Evolutionary conservation across 805 yeast species (phyloP).

Genomic region (Suhomyces canberraensis): DNA sequence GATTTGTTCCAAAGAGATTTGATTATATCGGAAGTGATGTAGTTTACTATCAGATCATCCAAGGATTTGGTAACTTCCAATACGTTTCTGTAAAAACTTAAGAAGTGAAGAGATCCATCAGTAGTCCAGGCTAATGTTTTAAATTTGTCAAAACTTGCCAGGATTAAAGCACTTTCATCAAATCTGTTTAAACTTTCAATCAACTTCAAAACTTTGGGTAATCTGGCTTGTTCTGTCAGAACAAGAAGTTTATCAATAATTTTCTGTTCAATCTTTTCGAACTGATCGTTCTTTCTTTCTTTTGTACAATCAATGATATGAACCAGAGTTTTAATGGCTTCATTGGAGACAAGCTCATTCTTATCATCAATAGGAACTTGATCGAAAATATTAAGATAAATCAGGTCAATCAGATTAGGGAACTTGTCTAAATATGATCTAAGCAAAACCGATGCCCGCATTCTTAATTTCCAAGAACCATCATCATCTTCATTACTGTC

Average conservation of each 20-base stretch:
- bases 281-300: neutral
- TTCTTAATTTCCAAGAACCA: constrained; percentile 61
- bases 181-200: constrained; percentile 27
- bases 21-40: constrained; percentile 23
- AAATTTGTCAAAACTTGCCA: constrained; percentile 15
- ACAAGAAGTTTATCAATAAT: constrained; percentile 24
- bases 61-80: constrained; percentile 17
- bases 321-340: constrained; percentile 45
- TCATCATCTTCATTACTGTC: constrained; percentile 45
- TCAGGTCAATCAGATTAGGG: constrained; percentile 32
- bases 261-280: constrained; percentile 20
- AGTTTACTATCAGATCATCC: constrained; percentile 16
- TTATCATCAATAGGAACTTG: constrained; percentile 36
- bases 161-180: constrained; percentile 14
- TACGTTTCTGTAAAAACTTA: constrained; percentile 25
- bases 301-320: constrained; percentile 32
- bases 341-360: constrained; percentile 49
- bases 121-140: constrained; percentile 17
- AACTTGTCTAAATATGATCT: constrained; percentile 34
- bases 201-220: constrained; percentile 23
- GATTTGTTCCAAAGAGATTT: constrained; percentile 22
- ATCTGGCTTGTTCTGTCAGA: constrained; percentile 16
- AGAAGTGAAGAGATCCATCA: constrained; percentile 23
- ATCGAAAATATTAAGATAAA: constrained; percentile 31
- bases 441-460: constrained; percentile 45